Evolutionary conservation across 2,329 filamentous ascomycete genomes (phyloP).

Genomic region (Trichoderma sp.): DNA sequence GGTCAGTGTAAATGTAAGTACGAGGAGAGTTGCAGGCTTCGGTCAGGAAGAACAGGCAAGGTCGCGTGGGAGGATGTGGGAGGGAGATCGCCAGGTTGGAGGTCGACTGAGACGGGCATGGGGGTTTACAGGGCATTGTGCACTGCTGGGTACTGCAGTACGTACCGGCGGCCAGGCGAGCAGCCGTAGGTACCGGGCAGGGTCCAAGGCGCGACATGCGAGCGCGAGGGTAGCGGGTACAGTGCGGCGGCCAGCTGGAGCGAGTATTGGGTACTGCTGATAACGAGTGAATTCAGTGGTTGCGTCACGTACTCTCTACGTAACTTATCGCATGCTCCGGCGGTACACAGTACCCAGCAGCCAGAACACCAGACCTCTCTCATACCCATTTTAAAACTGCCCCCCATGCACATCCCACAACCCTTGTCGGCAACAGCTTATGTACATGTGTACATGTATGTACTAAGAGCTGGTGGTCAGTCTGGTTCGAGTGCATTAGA

Average conservation of each 20-base stretch:
- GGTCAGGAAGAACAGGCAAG: slow-evolving; percentile 23
- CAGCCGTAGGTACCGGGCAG: background rate
- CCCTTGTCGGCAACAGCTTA: background rate
- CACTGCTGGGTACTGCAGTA: background rate
- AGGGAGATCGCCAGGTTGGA: slow-evolving; percentile 15
- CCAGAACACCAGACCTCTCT: background rate
- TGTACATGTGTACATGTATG: background rate
- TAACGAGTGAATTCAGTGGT: background rate
- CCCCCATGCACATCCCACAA: background rate
- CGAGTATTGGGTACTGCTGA: background rate
- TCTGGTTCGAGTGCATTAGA: background rate
- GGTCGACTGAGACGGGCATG: background rate
- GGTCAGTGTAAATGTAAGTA: slow-evolving; percentile 4
- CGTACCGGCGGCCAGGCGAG: background rate
- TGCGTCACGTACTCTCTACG: accelerated
- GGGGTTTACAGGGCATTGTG: background rate
- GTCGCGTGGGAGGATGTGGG: slow-evolving; percentile 23
- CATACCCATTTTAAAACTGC: background rate
- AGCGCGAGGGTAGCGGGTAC: background rate
- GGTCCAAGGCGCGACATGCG: background rate
- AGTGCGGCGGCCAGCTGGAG: background rate
- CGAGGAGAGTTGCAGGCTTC: slow-evolving; percentile 9
- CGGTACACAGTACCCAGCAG: background rate
- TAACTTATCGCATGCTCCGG: background rate
- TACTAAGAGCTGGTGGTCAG: background rate